phyloP scores from a whole-genome alignment of 2,329 filamentous ascomycete genomes.

The Blastomyces parvus region DNA sequence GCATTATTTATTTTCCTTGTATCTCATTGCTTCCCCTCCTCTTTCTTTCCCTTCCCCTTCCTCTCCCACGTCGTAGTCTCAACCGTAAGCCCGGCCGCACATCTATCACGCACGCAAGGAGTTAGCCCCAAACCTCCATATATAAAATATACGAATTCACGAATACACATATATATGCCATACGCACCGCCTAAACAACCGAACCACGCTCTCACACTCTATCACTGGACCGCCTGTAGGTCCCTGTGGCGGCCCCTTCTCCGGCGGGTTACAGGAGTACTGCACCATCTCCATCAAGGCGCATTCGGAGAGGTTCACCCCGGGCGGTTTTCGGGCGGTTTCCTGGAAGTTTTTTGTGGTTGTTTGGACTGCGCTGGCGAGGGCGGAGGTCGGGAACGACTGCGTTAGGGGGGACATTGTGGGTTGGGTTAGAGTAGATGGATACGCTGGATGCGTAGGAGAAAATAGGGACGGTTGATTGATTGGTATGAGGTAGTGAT shows the following conservation, averaged over 20 bases:
- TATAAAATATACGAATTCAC: constrained; percentile 1
- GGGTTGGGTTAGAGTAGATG: neutral
- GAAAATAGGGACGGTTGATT: neutral
- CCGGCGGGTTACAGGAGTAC: constrained; percentile 50
- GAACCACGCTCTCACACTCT: constrained; percentile 48
- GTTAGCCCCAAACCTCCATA: constrained; percentile 6
- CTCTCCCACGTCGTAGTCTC: constrained; percentile 54
- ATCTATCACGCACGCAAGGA: constrained; percentile 23
- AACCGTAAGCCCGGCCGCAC: constrained; percentile 47
- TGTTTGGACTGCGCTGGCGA: constrained; percentile 45
- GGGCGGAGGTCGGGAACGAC: constrained; percentile 47
- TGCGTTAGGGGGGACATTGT: constrained; percentile 23
- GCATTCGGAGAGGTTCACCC: constrained; percentile 46
- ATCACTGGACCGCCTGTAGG: constrained; percentile 30
- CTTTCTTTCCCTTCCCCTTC: constrained; percentile 6
- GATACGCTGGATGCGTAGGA: neutral
- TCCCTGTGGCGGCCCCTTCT: constrained; percentile 30
- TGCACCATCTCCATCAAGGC: constrained; percentile 51
- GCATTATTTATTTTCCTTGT: neutral
- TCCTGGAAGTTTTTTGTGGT: constrained; percentile 37
- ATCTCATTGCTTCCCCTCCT: constrained; percentile 9
- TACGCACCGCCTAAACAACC: constrained; percentile 47
- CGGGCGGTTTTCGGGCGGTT: constrained; percentile 43
- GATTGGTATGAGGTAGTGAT: neutral
- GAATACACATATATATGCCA: neutral